phyloP scores from a whole-genome alignment of 345 rosid species.

The Ceriops zippeliana region DNA sequence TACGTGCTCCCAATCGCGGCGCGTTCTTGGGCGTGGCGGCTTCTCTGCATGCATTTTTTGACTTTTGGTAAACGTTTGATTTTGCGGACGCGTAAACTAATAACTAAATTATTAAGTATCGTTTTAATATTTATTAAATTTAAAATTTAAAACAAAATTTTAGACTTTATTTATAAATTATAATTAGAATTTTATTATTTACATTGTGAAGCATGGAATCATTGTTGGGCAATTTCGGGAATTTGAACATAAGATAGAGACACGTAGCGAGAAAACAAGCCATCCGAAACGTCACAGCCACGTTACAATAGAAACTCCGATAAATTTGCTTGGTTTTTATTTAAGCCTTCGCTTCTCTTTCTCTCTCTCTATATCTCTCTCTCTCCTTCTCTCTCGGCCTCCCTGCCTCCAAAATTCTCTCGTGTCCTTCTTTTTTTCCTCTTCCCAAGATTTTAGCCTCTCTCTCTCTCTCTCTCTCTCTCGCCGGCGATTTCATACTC shows the following conservation, averaged over 20 bases:
- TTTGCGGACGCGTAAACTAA: no score
- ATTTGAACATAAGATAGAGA: not conserved
- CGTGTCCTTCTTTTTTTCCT: not conserved
- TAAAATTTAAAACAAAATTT: no score
- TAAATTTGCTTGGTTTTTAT: slow-evolving; percentile 10
- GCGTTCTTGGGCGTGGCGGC: no score
- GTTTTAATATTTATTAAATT: no score
- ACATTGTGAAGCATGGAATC: not conserved
- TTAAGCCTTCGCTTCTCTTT: not conserved
- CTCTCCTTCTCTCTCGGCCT: not conserved
- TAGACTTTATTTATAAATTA: no score
- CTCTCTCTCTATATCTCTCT: not conserved
- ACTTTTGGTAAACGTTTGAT: no score
- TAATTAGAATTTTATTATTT: no score
- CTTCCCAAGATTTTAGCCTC: slow-evolving; percentile 9
- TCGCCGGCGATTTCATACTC: slow-evolving; percentile 29
- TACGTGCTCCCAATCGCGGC: no score
- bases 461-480: slow-evolving; percentile 6
- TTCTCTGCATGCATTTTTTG: no score
- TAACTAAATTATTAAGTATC: no score
- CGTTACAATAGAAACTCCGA: slow-evolving; percentile 18
- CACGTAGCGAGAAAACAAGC: slow-evolving; percentile 23
- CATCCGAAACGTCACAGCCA: slow-evolving; percentile 24
- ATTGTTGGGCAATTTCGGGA: slow-evolving; percentile 11
- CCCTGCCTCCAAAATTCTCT: not conserved